These are phyloP conservation scores for Priceomyces medius DNA, from an alignment of 805 yeast genomes.

Conservation along the genomic window DNA sequence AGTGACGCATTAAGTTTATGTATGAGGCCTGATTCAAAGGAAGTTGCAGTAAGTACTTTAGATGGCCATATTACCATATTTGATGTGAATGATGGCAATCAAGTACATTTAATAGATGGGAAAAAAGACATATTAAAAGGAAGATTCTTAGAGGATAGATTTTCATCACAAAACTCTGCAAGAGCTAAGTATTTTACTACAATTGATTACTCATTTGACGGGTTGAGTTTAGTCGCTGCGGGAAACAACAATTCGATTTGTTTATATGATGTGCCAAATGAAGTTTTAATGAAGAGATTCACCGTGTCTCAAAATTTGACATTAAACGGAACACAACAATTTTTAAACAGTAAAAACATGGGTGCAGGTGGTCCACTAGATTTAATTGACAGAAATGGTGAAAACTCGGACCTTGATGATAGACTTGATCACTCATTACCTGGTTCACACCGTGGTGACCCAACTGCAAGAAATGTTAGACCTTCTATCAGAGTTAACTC, in stretches of 20 bases:
- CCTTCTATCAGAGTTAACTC: constrained; percentile 83
- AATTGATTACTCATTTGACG: constrained; percentile 85
- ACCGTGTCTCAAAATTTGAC: constrained; percentile 87
- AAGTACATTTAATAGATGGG: constrained; percentile 81
- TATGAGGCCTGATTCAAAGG: constrained; percentile 91
- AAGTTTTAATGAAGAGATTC: constrained; percentile 79
- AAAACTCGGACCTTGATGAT: constrained; percentile 81
- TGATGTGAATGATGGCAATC: constrained; percentile 80
- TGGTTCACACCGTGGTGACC: constrained; percentile 78
- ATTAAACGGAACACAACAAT: constrained; percentile 80
- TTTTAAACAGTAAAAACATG: constrained; percentile 75
- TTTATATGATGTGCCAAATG: constrained; percentile 84
- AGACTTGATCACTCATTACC: constrained; percentile 75
- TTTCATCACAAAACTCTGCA: constrained; percentile 74
- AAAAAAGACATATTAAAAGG: constrained; percentile 85
- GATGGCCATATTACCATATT: constrained; percentile 85
- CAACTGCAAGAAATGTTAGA: constrained; percentile 68
- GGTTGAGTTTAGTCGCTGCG: constrained; percentile 82
- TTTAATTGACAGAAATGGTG: constrained; percentile 81
- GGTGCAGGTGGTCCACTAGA: constrained; percentile 78
- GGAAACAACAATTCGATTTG: constrained; percentile 92
- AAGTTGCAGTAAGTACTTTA: constrained; percentile 81
- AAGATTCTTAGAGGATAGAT: constrained; percentile 77
- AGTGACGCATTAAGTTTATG: constrained; percentile 82
- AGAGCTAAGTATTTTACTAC: constrained; percentile 83